Conservation (phyloP, 2,329 filamentous ascomycete genomes). For the Phaeomoniella chlamydospora region DNA sequence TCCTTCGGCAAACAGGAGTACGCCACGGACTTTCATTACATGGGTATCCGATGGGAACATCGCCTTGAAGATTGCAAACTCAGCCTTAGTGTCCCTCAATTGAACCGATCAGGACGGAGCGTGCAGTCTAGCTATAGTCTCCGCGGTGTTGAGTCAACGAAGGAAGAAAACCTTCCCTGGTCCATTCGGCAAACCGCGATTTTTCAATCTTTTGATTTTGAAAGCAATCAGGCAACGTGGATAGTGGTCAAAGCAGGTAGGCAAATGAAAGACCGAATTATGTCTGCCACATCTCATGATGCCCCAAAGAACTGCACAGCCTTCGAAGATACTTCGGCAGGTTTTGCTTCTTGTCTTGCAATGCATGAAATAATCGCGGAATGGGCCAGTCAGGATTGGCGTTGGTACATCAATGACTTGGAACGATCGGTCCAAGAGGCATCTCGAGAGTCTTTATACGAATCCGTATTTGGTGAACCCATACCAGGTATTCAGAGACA, state of each 20-base stretch:
- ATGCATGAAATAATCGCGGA: conserved; percentile 19
- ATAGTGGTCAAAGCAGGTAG: conserved; percentile 22
- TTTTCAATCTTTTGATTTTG: conserved; percentile 24
- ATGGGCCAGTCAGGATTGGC: conserved; percentile 27
- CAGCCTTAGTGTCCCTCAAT: conserved; percentile 8
- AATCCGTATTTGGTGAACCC: conserved; percentile 1
- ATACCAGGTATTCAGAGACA: not conserved
- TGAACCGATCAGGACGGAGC: conserved; percentile 21
- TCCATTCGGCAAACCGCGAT: conserved; percentile 21
- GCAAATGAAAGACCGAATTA: conserved; percentile 16
- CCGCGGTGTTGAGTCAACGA: conserved; percentile 17
- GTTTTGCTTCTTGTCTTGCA: conserved; percentile 13
- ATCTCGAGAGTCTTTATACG: conserved; percentile 5
- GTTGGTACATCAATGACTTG: conserved; percentile 24
- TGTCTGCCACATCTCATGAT: conserved; percentile 5
- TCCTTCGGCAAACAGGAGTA: conserved; percentile 13
- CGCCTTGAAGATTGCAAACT: conserved; percentile 5
- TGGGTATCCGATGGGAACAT: conserved; percentile 18
- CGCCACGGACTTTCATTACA: conserved; percentile 20
- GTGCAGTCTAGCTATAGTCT: conserved; percentile 25
- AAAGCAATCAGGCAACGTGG: conserved; percentile 18
- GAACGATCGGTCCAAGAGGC: conserved; percentile 15
- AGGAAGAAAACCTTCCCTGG: conserved; percentile 15
- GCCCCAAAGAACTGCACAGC: conserved; percentile 1
- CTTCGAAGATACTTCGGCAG: conserved; percentile 3